These are phyloP conservation scores for Fibroporia radiculosa DNA, from an alignment of 768 basidiomycete species.

Conservation along the genomic window DNA sequence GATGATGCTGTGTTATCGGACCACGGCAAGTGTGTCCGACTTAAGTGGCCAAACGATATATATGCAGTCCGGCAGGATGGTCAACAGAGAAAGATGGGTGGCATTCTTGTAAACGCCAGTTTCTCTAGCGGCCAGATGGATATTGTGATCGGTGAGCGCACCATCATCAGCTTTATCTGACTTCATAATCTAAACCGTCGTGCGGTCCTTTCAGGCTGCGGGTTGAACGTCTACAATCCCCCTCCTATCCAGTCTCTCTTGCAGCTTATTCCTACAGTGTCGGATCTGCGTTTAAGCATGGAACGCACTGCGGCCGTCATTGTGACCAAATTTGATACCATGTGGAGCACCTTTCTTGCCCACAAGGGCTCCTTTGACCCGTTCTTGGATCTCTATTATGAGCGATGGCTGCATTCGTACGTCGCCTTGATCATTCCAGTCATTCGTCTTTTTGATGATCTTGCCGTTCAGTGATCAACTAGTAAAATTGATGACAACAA, in stretches of 20 bases:
- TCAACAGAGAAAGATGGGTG: slow-evolving; percentile 73
- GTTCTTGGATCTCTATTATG: slow-evolving; percentile 74
- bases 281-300: slow-evolving; percentile 40
- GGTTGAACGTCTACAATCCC: slow-evolving; percentile 78
- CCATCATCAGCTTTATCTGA: neutral
- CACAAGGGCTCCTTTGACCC: slow-evolving; percentile 66
- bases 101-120: slow-evolving; percentile 84
- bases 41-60: slow-evolving; percentile 98
- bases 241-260: slow-evolving; percentile 78
- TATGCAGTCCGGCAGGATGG: slow-evolving; percentile 61
- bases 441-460: neutral
- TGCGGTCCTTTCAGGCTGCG: slow-evolving; percentile 54
- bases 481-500: slow-evolving; percentile 73
- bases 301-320: slow-evolving; percentile 73
- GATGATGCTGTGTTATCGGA: slow-evolving; percentile 42
- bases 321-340: slow-evolving; percentile 64
- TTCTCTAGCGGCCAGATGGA: slow-evolving; percentile 68
- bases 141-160: slow-evolving; percentile 67
- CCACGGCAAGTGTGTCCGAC: slow-evolving; percentile 49
- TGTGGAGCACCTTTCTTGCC: slow-evolving; percentile 70
- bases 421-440: slow-evolving; percentile 27
- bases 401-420: slow-evolving; percentile 88
- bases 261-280: slow-evolving; percentile 45
- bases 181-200: neutral
- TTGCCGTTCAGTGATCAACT: slow-evolving; percentile 57